phyloP scores from a whole-genome alignment of 176 grass and related monocot species.

The Dendrocalamus sinicus region DNA sequence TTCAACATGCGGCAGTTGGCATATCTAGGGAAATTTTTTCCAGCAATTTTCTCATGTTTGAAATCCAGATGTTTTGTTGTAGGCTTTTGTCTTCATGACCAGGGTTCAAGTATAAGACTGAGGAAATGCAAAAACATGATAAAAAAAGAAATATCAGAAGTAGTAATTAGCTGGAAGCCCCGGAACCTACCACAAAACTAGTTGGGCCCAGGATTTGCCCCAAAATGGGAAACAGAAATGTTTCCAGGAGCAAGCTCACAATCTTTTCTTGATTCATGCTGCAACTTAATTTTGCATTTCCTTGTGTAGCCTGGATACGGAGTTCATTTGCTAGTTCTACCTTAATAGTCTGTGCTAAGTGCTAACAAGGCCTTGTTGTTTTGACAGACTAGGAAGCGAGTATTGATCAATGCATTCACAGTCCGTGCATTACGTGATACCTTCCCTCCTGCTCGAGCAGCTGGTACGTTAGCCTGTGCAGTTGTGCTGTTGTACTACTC shows the following conservation, averaged over 20 bases:
- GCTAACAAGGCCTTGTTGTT: slow-evolving; percentile 42
- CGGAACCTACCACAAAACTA: background rate
- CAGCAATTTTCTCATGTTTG: background rate
- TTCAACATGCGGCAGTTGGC: slow-evolving; percentile 6
- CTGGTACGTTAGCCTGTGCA: slow-evolving; percentile 67
- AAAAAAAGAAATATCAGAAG: background rate
- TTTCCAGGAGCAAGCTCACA: background rate
- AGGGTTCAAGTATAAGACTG: background rate
- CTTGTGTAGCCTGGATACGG: slow-evolving; percentile 1
- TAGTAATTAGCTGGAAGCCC: background rate
- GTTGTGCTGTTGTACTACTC: slow-evolving; percentile 26
- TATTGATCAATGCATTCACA: slow-evolving; percentile 98
- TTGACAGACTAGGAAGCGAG: slow-evolving; percentile 92
- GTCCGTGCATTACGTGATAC: slow-evolving; percentile 92
- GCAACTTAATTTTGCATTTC: background rate
- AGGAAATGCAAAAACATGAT: slow-evolving; percentile 11
- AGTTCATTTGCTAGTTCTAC: slow-evolving; percentile 37
- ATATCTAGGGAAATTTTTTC: background rate
- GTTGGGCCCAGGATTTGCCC: background rate
- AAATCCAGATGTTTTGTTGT: too few relatives aligned
- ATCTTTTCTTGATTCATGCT: slow-evolving; percentile 1
- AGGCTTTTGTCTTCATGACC: too few relatives aligned
- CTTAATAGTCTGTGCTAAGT: slow-evolving; percentile 38
- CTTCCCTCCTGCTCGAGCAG: slow-evolving; percentile 96
- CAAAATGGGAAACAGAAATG: background rate